Base-by-base conservation (phyloP, 441 rosid species). In the Rhodomyrtus psidioides region DNA sequence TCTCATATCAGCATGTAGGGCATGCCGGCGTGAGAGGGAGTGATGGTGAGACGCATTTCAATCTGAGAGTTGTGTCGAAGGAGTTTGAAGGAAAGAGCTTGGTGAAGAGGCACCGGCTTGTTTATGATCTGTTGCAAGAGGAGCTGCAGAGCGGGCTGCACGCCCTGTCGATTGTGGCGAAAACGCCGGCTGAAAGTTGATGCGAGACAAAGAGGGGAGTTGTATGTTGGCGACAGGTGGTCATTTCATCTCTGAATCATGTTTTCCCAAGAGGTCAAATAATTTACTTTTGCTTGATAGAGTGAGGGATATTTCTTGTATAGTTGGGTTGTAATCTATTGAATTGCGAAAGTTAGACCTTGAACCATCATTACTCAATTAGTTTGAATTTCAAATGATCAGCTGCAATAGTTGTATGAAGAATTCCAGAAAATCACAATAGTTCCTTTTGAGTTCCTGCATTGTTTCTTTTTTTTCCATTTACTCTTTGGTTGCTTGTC, bases 61-160 rank as follows among this genome's bases (percentile, higher is more conserved):
- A 93, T 89, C 56, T 93, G 87, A 94, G 89, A 85, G 84, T 94
- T 81, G 97, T 94, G 70, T 94, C 95, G 0, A 85, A 91, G 85
- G 94, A 91, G 86, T 94, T 94, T 84, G 95, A 92, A 88, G 95
- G 95, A 87, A 94, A 91, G 92, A 94, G 93, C 89, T 90, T 92
- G 91, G 91, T 94, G 74, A 94, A 94, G 89, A 92, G 97, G 91
- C 97, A 94, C 89, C 88, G 94, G 86, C 82, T 92, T 82, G 83
- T 94, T 51, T 94, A 94, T 88, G 88, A 88, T 57, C 89, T 94
- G 85, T 89, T 94, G 94, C 93, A 93, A 88, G 94, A 91, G 28
- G 97, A 94, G 89, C 86, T 94, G 90, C 93, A 93, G 83, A 91
- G 86, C 81, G 96, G 95, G 84, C 90, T 93, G 42, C 97, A 94